Evolutionary conservation across 2,329 filamentous ascomycete species (phyloP), one percentile per base, ranked within the genome.

Genomic region (Aspergillus sp.): DNA sequence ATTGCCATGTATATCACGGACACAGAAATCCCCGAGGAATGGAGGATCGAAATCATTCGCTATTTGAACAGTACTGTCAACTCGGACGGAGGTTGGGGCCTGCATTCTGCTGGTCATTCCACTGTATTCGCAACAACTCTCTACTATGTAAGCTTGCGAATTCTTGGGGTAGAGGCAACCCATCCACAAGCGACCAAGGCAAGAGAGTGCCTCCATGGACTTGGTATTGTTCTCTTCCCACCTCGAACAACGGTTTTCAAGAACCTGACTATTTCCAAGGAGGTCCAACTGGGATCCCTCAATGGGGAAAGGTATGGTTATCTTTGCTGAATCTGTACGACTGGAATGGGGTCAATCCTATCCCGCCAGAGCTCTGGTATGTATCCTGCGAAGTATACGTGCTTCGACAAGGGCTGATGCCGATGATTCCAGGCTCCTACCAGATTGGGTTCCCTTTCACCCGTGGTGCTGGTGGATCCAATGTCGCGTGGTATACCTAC

Each of bases 271-370:
- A 10, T 10, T 29, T 29, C 9, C 9, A 36, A 2, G 55, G 55
- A 0, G 52, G 55, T 3, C 46, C 44, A 1, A 4, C 49, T 1
- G 17, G 45, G 7, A 19, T 48, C 4, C 47, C 55, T 1, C 17
- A 19, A 17, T 57, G 55, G 55, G 52, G 45, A 2, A 57, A 57
- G 16, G 49, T 57, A 32, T 57, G 52, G 55, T 40, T 57, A 3
- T 42, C 49, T 6, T 1, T 57, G 9, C 44, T 57, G 14, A 49
- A 49, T 1, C 13, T 57, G 1, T 54, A 48, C 3, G 21, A 52
- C 17, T 57, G 55, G 55, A 52, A 42, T 0, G 40, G 46, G 1
- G 47, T 50, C 3, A 47, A 52, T 10, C 54, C 54, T 0, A 31
- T 43, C 2, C 54, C 54, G 0, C 45, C 43, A 0, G 54, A 57